Evolutionary conservation across 768 basidiomycete genomes (phyloP).

Genomic region (Mycena olivaceomarginata): DNA sequence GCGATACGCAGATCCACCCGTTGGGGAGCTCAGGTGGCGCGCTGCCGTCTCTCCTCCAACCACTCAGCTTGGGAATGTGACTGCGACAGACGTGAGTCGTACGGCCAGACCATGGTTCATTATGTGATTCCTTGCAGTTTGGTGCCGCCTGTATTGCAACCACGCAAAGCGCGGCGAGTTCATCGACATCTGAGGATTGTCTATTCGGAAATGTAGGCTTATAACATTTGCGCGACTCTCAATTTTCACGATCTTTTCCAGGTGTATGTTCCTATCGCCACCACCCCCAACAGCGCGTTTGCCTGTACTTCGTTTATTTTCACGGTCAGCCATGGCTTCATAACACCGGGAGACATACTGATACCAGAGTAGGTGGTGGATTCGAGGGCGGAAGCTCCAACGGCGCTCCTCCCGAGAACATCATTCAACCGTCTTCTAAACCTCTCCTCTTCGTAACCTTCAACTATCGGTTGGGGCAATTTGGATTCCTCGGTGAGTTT

Average conservation of each 20-base stretch:
- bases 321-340: slow-evolving; percentile 53
- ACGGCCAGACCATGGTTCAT: neutral
- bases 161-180: slow-evolving; percentile 50
- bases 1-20: slow-evolving; percentile 66
- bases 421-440: slow-evolving; percentile 54
- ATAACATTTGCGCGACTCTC: neutral
- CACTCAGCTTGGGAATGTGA: slow-evolving; percentile 57
- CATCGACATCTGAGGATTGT: slow-evolving; percentile 64
- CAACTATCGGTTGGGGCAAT: slow-evolving; percentile 62
- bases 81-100: slow-evolving; percentile 57
- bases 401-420: slow-evolving; percentile 53
- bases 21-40: slow-evolving; percentile 64
- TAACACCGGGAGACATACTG: neutral
- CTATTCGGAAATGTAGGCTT: slow-evolving; percentile 63
- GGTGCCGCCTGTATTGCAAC: slow-evolving; percentile 57
- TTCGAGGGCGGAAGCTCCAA: slow-evolving; percentile 60
- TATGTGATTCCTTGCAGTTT: slow-evolving; percentile 50
- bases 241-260: neutral
- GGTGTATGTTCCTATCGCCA: slow-evolving; percentile 42
- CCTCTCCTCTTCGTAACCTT: slow-evolving; percentile 65
- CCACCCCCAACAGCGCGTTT: slow-evolving; percentile 32
- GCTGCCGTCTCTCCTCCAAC: slow-evolving; percentile 62
- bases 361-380: slow-evolving; percentile 59
- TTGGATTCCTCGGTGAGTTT: slow-evolving; percentile 61
- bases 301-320: slow-evolving; percentile 63